Percentiles rank a stretch among this genome's conserved stretches.
Conservation (phyloP, 2,329 filamentous ascomycete genomes). For the Colletotrichum godetiae region DNA sequence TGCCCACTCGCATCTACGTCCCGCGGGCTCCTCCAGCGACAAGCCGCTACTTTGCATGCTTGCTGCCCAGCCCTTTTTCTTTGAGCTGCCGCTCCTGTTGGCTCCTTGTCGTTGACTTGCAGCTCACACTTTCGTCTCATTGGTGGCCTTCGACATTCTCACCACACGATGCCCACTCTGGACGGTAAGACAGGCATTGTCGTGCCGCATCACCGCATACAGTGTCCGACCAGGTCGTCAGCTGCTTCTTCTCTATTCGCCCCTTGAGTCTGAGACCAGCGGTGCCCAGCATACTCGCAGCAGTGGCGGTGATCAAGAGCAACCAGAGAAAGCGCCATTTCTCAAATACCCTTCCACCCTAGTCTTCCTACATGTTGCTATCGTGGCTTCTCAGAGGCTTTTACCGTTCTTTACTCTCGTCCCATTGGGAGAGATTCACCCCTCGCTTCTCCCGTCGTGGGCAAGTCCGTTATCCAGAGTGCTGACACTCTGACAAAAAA, state of each 20-base stretch:
- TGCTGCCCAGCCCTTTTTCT: conserved; percentile 3
- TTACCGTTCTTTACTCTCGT: neutral
- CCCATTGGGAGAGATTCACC: conserved; percentile 28
- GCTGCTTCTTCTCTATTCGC: conserved; percentile 19
- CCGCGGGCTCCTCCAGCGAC: conserved; percentile 2
- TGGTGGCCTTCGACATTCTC: conserved; percentile 18
- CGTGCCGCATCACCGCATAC: conserved; percentile 30
- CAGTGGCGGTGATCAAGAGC: conserved; percentile 12
- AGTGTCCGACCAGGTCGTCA: conserved; percentile 22
- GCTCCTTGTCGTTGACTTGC: conserved; percentile 16
- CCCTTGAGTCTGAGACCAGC: neutral
- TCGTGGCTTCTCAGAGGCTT: conserved; percentile 9
- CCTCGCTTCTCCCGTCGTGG: neutral
- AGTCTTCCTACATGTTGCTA: neutral
- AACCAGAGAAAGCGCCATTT: conserved; percentile 4
- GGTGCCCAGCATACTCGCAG: conserved; percentile 1
- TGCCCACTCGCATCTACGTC: conserved; percentile 2
- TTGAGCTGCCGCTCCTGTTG: conserved; percentile 27
- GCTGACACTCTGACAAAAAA: conserved; percentile 32
- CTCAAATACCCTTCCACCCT: conserved; percentile 14
- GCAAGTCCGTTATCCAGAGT: neutral
- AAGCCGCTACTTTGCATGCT: conserved; percentile 21
- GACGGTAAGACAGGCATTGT: conserved; percentile 25
- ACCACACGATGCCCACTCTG: conserved; percentile 9
- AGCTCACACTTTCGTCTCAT: conserved; percentile 6